Evolutionary conservation across 495 filamentous ascomycete genomes (phyloP), one percentile per base, ranked within the genome.

Genomic region (Penicillium riverlandense): DNA sequence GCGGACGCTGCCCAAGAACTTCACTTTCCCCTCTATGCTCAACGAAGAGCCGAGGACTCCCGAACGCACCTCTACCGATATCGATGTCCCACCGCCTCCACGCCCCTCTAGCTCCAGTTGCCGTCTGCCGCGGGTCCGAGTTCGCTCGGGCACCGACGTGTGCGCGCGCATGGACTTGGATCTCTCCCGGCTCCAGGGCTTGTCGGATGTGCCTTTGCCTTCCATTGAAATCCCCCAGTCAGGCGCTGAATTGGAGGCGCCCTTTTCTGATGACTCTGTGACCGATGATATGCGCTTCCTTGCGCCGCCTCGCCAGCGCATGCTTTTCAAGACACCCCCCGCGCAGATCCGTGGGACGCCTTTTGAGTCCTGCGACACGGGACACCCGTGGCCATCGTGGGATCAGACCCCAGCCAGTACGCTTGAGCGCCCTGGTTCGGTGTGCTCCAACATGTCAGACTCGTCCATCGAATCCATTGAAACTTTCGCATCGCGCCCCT

Each of bases 381-480:
- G 46, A n/a, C 46, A 47, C 29, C 43, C 52, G 11, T 69, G 67
- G 59, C 50, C 55, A 13, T 35, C 57, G 7, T 60, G 54, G 41
- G 63, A 71, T 38, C 61, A 63, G 32, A 54, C 64, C 12, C 59
- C 58, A 14, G 49, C 62, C 13, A 57, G 54, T 37, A 12, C 32
- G 32, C 71, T 82, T 30, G 62, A 64, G 48, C 77, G 80, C 16
- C 80, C 78, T 5, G 61, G 65, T 33, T 84, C 79, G 6, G 70
- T 70, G 4, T 82, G 75, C 46, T 86, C 84, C 0, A 74, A 70
- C 32, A 67, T 74, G 32, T 88, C 84, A 6, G 77, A 85, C 56
- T 88, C 84, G 3, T 88, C 84, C 2, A 58, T 79, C 35, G 84
- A 82, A 31, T 86, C 84, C 0, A 71, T 75, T 43, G 79, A 78